phyloP scores from a whole-genome alignment of 768 basidiomycete genomes.

The Lyophyllum atratum region DNA sequence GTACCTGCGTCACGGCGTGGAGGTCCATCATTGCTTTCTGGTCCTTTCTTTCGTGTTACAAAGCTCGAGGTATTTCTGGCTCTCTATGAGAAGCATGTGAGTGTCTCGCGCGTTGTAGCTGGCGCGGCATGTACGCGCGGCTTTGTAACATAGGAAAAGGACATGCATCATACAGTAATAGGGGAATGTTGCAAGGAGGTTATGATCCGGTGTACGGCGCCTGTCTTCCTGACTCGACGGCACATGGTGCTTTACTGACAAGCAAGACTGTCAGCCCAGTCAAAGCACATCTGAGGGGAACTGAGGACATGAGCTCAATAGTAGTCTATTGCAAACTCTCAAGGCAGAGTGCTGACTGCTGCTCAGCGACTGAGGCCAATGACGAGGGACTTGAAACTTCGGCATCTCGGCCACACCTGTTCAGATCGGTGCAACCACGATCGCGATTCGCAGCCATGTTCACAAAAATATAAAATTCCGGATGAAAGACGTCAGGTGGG shows the following conservation, averaged over 20 bases:
- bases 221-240: not conserved
- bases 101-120: too few relatives aligned
- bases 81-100: too few relatives aligned
- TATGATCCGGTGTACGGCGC: not conserved
- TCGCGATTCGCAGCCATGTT: conserved; percentile 1
- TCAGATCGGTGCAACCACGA: conserved; percentile 8
- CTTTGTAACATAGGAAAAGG: too few relatives aligned
- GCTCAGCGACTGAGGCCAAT: not conserved
- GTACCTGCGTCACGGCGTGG: not conserved
- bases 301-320: not conserved
- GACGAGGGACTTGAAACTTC: too few relatives aligned
- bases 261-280: too few relatives aligned
- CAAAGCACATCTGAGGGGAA: not conserved
- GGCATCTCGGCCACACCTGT: conserved; percentile 31
- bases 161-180: too few relatives aligned
- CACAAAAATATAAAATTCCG: conserved; percentile 12
- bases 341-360: not conserved
- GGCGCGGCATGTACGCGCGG: too few relatives aligned
- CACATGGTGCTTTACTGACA: not conserved
- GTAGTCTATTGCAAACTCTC: not conserved
- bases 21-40: too few relatives aligned
- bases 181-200: not conserved
- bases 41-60: too few relatives aligned
- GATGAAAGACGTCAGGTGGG: conserved; percentile 14
- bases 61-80: too few relatives aligned